phyloP scores from a whole-genome alignment of 768 basidiomycete genomes.

The Pisolithus tinctorius region DNA sequence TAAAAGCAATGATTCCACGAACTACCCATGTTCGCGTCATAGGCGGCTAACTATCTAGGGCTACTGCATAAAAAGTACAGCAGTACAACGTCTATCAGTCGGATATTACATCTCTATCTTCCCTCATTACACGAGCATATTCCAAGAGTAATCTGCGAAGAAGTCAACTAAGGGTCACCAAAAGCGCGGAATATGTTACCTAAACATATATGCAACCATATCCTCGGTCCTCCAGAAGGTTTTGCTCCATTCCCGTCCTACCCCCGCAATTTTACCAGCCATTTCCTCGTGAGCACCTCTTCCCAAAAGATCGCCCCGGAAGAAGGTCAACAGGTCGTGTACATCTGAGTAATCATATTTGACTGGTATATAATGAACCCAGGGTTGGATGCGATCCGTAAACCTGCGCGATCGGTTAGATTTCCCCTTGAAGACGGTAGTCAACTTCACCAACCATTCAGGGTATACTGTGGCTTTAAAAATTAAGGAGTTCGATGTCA shows the following conservation, averaged over 20 bases:
- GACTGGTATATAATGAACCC: constrained; percentile 65
- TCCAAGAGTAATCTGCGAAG: constrained; percentile 39
- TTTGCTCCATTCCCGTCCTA: constrained; percentile 47
- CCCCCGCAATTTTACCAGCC: constrained; percentile 43
- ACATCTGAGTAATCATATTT: constrained; percentile 57
- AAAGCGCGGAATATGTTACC: constrained; percentile 41
- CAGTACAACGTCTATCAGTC: neutral
- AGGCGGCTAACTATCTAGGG: no score
- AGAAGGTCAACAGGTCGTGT: constrained; percentile 63
- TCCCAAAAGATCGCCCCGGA: constrained; percentile 33
- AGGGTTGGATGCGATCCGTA: constrained; percentile 46
- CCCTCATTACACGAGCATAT: constrained; percentile 44
- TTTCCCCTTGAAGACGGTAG: constrained; percentile 39
- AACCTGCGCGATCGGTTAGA: constrained; percentile 35
- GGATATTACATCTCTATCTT: constrained; percentile 27
- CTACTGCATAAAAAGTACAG: no score
- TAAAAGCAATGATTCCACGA: neutral
- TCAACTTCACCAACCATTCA: constrained; percentile 49
- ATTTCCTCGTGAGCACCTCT: constrained; percentile 51
- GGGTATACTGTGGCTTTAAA: constrained; percentile 59
- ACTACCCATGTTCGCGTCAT: no score
- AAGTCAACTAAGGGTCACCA: constrained; percentile 6
- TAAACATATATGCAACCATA: constrained; percentile 46
- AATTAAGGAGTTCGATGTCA: constrained; percentile 51
- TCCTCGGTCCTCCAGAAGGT: constrained; percentile 52